Conservation (phyloP, 2,329 filamentous ascomycete species). For the Beauveria asiatica region DNA sequence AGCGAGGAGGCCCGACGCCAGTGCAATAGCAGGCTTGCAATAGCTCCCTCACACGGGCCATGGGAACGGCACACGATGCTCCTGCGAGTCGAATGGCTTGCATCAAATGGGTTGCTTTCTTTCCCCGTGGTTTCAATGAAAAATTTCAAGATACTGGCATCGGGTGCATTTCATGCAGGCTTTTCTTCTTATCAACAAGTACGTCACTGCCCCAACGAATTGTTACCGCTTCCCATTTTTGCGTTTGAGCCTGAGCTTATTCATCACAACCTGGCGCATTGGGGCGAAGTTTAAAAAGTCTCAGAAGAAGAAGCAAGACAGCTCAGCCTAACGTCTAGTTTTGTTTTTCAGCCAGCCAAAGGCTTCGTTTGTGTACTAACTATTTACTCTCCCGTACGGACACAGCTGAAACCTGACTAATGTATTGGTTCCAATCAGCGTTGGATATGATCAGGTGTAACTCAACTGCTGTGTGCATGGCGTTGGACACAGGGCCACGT, state of each 20-base stretch:
- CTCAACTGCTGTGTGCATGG: too few relatives aligned
- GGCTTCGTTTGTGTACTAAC: not conserved
- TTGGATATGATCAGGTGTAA: not conserved
- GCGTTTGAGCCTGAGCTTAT: not conserved
- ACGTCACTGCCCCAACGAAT: not conserved
- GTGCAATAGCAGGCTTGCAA: not conserved
- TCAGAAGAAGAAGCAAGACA: not conserved
- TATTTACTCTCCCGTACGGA: not conserved
- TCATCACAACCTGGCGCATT: not conserved
- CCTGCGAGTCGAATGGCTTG: not conserved
- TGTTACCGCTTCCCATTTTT: not conserved
- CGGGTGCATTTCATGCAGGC: not conserved
- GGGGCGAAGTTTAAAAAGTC: not conserved
- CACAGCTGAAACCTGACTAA: not conserved
- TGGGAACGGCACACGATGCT: not conserved
- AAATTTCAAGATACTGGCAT: not conserved
- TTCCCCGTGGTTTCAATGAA: not conserved
- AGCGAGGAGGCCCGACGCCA: slow-evolving; percentile 1
- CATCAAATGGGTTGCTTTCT: not conserved
- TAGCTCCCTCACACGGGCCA: not conserved
- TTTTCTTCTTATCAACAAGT: not conserved
- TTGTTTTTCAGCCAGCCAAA: not conserved
- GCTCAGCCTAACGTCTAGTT: not conserved
- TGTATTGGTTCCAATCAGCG: not conserved
- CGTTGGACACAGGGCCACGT: not conserved